A percentile compares a stretch with the other conserved stretches of the same genome.
phyloP scores from a whole-genome alignment of 441 rosid genomes.

The Daphne laureola region DNA sequence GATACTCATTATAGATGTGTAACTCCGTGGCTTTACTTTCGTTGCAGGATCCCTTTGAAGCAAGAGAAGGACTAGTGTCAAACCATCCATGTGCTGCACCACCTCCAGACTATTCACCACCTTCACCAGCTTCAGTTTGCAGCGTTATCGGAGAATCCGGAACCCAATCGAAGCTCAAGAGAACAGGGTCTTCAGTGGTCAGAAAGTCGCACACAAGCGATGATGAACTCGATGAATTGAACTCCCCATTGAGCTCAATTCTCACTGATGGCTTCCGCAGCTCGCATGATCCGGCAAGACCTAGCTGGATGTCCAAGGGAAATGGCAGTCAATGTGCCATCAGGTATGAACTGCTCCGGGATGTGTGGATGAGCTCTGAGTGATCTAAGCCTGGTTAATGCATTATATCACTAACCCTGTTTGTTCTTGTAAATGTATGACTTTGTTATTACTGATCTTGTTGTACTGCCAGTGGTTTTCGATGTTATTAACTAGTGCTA shows the following conservation, averaged over 20 bases:
- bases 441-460: too few relatives aligned
- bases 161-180: conserved; percentile 32
- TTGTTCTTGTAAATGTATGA: conserved; percentile 15
- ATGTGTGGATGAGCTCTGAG: conserved; percentile 60
- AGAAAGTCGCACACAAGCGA: conserved; percentile 88
- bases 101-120: conserved; percentile 51
- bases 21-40: conserved; percentile 7
- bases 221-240: conserved; percentile 84
- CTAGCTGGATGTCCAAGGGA: conserved; percentile 37
- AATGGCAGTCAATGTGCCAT: conserved; percentile 27
- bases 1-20: background rate
- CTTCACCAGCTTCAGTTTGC: conserved; percentile 51
- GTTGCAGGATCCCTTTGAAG: conserved; percentile 36
- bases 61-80: conserved; percentile 32
- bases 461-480: too few relatives aligned
- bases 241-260: conserved; percentile 67
- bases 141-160: conserved; percentile 40
- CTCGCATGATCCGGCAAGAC: conserved; percentile 30
- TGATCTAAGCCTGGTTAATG: conserved; percentile 9
- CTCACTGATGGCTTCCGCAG: conserved; percentile 27
- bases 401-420: background rate
- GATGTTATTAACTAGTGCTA: too few relatives aligned
- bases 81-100: conserved; percentile 56
- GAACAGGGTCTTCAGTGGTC: conserved; percentile 55
- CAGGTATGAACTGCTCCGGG: conserved; percentile 81